Evolutionary conservation across 78 protist genomes (phyloP).

Genomic region (Dictyostelium citrinum): DNA sequence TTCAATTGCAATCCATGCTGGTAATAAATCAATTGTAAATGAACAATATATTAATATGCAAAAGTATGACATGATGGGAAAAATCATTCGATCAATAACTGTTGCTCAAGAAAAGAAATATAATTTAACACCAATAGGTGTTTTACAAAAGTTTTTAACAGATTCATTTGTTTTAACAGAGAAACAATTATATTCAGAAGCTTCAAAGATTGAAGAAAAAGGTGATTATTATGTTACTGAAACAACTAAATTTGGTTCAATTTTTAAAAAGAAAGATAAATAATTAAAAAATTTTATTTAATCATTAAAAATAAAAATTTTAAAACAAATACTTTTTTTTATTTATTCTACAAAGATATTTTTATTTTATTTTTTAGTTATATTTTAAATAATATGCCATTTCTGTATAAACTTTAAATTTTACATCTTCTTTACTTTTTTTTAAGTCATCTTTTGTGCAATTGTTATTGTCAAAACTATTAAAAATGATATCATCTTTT

Average conservation of each 20-base stretch:
- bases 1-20: conserved; percentile 41
- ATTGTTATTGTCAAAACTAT: not conserved
- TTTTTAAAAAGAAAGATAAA: conserved; percentile 4
- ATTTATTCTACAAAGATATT: no score
- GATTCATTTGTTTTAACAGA: not conserved
- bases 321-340: no score
- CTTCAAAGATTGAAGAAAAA: conserved; percentile 19
- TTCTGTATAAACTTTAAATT: not conserved
- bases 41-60: conserved; percentile 41
- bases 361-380: no score
- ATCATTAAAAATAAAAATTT: not conserved
- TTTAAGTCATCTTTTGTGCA: not conserved
- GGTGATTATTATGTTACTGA: not conserved
- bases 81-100: conserved; percentile 17
- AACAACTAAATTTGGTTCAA: not conserved
- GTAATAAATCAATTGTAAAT: conserved; percentile 36
- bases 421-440: not conserved
- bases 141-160: conserved; percentile 15
- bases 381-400: not conserved
- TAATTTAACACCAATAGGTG: conserved; percentile 35
- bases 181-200: conserved; percentile 11
- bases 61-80: conserved; percentile 68
- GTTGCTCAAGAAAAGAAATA: conserved; percentile 27
- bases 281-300: not conserved
- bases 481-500: not conserved